Percentiles rank a stretch among this genome's conserved stretches.
These are phyloP conservation scores for Gloeostereum incarnatum DNA, from an alignment of 768 basidiomycete species.

Conservation along the genomic window DNA sequence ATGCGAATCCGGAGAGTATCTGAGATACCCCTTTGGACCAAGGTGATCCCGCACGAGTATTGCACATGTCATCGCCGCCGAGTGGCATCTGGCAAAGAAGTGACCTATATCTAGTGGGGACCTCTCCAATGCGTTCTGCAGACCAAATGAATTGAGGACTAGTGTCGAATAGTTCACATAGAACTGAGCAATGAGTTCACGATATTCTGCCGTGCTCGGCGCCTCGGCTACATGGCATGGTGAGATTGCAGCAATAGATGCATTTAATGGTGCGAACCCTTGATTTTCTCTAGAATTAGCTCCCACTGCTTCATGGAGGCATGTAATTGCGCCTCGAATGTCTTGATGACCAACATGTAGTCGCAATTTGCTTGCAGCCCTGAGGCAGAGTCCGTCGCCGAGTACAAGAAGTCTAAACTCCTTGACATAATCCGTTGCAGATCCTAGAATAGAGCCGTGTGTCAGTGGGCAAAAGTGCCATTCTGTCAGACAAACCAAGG, in stretches of 20 bases:
- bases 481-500: not conserved
- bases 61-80: conserved; percentile 62
- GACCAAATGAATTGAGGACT: conserved; percentile 90
- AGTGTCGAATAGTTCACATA: conserved; percentile 83
- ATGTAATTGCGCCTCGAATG: conserved; percentile 71
- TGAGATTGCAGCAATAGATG: too few relatives aligned
- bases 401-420: conserved; percentile 85
- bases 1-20: conserved; percentile 83
- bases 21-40: conserved; percentile 66
- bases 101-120: conserved; percentile 65
- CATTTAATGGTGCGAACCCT: too few relatives aligned
- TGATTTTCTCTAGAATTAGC: conserved; percentile 8
- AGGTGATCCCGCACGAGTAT: conserved; percentile 70
- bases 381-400: conserved; percentile 66
- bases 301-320: conserved; percentile 52
- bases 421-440: conserved; percentile 85
- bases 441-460: conserved; percentile 38
- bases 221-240: conserved; percentile 16
- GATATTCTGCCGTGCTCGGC: conserved; percentile 27
- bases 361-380: conserved; percentile 81
- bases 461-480: not conserved
- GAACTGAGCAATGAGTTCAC: conserved; percentile 49
- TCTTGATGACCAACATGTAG: conserved; percentile 76
- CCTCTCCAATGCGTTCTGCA: conserved; percentile 91
- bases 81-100: conserved; percentile 76